phyloP scores from a whole-genome alignment of 2,329 filamentous ascomycete genomes.

The Botrytis squamosa region DNA sequence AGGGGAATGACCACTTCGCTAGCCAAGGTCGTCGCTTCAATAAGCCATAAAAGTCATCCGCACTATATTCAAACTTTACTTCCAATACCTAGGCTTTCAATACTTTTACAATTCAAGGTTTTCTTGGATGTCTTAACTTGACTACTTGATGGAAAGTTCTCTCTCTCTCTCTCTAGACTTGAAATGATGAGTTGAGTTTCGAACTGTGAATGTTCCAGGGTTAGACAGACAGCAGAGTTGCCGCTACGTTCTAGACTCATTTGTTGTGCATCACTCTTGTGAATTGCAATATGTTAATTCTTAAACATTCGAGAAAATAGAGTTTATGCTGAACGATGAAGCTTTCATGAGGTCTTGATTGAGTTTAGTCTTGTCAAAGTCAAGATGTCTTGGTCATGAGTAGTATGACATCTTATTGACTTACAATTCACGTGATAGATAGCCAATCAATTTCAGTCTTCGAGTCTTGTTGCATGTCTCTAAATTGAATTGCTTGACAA shows the following conservation, averaged over 20 bases:
- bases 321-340: not conserved
- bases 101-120: accelerated
- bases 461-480: not conserved
- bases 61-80: not conserved
- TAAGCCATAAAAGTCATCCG: not conserved
- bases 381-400: not conserved
- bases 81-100: no score
- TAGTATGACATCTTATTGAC: not conserved
- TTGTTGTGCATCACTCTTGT: not conserved
- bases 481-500: not conserved
- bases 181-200: not conserved
- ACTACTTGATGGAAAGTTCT: not conserved
- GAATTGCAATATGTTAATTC: not conserved
- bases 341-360: not conserved
- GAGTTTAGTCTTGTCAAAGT: not conserved
- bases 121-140: no score
- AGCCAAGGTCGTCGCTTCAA: not conserved
- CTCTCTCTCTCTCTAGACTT: not conserved
- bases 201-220: not conserved
- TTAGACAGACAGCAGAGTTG: not conserved
- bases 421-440: not conserved
- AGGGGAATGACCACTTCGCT: not conserved
- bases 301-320: not conserved
- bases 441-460: not conserved
- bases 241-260: not conserved